Conservation (phyloP, 768 basidiomycete genomes). For the Macrocybe gigantea region DNA sequence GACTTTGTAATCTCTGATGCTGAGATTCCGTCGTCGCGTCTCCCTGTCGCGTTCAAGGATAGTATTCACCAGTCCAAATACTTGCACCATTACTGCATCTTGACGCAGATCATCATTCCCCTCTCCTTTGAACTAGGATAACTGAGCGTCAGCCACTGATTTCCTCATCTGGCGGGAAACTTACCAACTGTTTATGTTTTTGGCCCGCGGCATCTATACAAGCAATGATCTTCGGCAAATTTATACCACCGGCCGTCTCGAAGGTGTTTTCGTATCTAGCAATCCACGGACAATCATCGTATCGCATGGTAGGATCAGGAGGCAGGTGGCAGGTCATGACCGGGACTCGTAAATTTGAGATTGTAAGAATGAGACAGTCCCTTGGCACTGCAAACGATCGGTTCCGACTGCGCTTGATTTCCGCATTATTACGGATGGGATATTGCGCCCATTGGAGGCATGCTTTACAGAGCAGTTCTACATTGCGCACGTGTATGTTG, state of each 20-base stretch:
- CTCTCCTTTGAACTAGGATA: slow-evolving; percentile 80
- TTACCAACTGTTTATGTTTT: slow-evolving; percentile 68
- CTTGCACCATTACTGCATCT: slow-evolving; percentile 99
- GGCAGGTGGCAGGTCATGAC: slow-evolving; percentile 71
- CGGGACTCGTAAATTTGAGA: slow-evolving; percentile 65
- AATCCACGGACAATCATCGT: slow-evolving; percentile 69
- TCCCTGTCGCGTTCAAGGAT: slow-evolving; percentile 70
- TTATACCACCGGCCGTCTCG: slow-evolving; percentile 68
- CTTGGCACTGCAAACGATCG: slow-evolving; percentile 37
- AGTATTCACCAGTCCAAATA: slow-evolving; percentile 84
- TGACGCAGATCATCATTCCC: slow-evolving; percentile 90
- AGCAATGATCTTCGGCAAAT: slow-evolving; percentile 72
- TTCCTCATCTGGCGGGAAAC: background rate
- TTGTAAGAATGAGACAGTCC: slow-evolving; percentile 34
- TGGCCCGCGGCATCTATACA: slow-evolving; percentile 67
- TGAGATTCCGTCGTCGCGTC: slow-evolving; percentile 66
- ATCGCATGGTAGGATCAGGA: slow-evolving; percentile 64
- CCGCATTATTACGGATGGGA: slow-evolving; percentile 35
- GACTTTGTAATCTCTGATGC: slow-evolving; percentile 83
- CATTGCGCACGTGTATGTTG: slow-evolving; percentile 36
- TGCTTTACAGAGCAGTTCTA: slow-evolving; percentile 59
- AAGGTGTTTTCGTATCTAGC: slow-evolving; percentile 53
- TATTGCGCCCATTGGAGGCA: slow-evolving; percentile 71
- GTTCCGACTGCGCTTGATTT: slow-evolving; percentile 13
- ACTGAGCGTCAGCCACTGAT: background rate